Conservation (phyloP, 345 rosid genomes). For the Eucalyptus caleyi region DNA sequence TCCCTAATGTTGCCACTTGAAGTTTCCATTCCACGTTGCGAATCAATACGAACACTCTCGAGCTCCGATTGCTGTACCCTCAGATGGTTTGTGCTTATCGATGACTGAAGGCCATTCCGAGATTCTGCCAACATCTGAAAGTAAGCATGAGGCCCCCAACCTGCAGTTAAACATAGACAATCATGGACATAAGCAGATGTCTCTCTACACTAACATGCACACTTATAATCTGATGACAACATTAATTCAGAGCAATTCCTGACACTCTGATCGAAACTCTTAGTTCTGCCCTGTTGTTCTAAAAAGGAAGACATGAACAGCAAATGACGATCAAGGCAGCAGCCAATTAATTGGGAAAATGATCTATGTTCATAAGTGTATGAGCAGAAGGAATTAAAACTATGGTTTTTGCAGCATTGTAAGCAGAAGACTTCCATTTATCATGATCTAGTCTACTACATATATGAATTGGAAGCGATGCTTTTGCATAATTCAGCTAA, state of each 20-base stretch:
- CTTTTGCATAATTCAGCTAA: neutral
- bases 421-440: neutral
- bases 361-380: neutral
- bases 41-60: slow-evolving; percentile 34
- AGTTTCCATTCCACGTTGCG: slow-evolving; percentile 14
- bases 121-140: slow-evolving; percentile 80
- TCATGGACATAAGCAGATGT: neutral
- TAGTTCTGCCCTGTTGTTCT: neutral
- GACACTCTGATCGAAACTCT: neutral
- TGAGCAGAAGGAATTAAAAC: neutral
- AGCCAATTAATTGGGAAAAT: neutral
- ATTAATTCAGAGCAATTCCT: neutral
- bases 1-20: slow-evolving; percentile 18
- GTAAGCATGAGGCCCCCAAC: slow-evolving; percentile 98
- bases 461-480: neutral
- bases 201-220: neutral
- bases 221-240: neutral
- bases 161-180: slow-evolving; percentile 12
- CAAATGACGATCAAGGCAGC: neutral
- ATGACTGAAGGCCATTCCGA: slow-evolving; percentile 13
- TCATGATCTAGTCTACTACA: neutral
- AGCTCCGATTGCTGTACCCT: slow-evolving; percentile 30
- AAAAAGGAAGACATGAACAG: neutral
- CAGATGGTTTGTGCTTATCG: slow-evolving; percentile 1
- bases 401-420: neutral